Evolutionary conservation across 2,329 filamentous ascomycete species (phyloP).

Genomic region (Aspergillus novoparasiticus): DNA sequence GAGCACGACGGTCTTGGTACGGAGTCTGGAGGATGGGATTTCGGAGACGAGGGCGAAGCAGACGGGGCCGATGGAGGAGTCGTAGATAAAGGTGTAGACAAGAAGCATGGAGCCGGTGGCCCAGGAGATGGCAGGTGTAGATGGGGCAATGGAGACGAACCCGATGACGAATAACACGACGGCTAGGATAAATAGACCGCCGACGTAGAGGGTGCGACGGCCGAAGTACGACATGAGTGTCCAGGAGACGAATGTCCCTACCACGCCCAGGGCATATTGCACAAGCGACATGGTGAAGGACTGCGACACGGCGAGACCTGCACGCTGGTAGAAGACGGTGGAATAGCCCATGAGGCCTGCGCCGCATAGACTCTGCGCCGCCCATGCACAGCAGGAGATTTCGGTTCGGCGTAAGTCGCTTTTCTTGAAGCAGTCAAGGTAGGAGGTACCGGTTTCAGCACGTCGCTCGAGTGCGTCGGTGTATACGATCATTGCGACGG

Average conservation of each 20-base stretch:
- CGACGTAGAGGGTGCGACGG: constrained; percentile 44
- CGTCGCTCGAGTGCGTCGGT: constrained; percentile 37
- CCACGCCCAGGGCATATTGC: constrained; percentile 62
- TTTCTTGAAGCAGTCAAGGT: constrained; percentile 34
- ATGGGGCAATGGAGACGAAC: constrained; percentile 20
- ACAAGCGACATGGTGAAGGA: constrained; percentile 48
- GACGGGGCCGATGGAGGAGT: constrained; percentile 57
- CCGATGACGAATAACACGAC: constrained; percentile 30
- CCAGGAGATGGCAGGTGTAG: constrained; percentile 32
- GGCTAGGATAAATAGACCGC: constrained; percentile 24
- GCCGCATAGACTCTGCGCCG: constrained; percentile 36
- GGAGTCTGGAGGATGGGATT: constrained; percentile 56
- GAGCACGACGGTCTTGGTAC: constrained; percentile 57
- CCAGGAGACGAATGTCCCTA: constrained; percentile 57
- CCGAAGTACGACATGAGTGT: constrained; percentile 41
- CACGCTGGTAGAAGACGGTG: constrained; percentile 40
- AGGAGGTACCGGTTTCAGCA: constrained; percentile 22
- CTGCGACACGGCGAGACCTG: constrained; percentile 35
- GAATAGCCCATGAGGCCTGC: constrained; percentile 36
- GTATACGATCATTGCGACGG: constrained; percentile 41
- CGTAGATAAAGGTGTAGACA: constrained; percentile 57
- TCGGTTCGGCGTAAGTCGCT: constrained; percentile 43
- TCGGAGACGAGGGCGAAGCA: constrained; percentile 58
- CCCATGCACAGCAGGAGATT: constrained; percentile 41
- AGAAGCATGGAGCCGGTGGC: constrained; percentile 53